These are phyloP conservation scores for Paramecium sonneborni DNA, from an alignment of 73 alveolate genomes.

Conservation along the genomic window DNA sequence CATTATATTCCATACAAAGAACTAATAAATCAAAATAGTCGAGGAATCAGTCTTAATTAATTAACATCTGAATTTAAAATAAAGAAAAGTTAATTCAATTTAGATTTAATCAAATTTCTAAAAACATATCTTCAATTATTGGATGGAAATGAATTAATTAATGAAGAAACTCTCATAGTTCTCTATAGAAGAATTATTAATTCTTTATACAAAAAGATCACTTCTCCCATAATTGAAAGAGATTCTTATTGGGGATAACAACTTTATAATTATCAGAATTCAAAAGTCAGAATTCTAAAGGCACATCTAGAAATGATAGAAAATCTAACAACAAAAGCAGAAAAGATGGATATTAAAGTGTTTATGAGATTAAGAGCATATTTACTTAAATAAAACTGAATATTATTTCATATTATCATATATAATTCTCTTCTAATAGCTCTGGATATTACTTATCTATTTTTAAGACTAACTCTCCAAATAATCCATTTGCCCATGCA, in stretches of 20 bases:
- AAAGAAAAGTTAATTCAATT: neutral
- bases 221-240: neutral
- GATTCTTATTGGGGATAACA: slow-evolving; percentile 9
- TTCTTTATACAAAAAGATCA: neutral
- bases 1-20: slow-evolving; percentile 13
- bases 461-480: slow-evolving; percentile 82
- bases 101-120: slow-evolving; percentile 8
- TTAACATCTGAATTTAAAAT: slow-evolving; percentile 37
- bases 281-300: neutral
- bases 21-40: neutral
- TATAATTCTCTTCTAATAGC: neutral
- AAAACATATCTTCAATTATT: neutral
- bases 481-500: slow-evolving; percentile 91
- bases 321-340: neutral
- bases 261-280: neutral
- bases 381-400: slow-evolving; percentile 19
- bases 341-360: neutral
- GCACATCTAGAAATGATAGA: slow-evolving; percentile 3
- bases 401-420: neutral
- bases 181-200: neutral
- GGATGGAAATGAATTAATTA: neutral
- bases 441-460: slow-evolving; percentile 62
- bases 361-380: slow-evolving; percentile 32
- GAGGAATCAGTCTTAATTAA: neutral
- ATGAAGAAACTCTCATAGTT: neutral